These are phyloP conservation scores for Candida tetrigidarum DNA, from an alignment of 1,139 yeast genomes.

Conservation along the genomic window DNA sequence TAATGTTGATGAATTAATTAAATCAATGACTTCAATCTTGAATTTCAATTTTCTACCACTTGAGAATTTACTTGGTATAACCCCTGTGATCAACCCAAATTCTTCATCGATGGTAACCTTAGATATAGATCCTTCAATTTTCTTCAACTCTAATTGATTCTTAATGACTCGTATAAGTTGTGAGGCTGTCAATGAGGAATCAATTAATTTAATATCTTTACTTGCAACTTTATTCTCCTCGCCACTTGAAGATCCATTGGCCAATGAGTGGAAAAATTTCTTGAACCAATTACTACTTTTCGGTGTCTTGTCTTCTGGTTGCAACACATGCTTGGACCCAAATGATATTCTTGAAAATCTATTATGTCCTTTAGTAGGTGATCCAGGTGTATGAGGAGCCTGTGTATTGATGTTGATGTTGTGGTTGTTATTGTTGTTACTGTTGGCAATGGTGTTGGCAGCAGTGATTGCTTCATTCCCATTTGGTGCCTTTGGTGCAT, in stretches of 20 bases:
- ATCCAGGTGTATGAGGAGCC: constrained; percentile 2
- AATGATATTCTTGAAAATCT: constrained; percentile 31
- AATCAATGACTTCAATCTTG: constrained; percentile 47
- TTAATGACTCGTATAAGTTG: constrained; percentile 40
- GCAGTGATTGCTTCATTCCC: not conserved
- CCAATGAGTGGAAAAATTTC: constrained; percentile 35
- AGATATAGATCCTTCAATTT: constrained; percentile 54
- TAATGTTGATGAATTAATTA: constrained; percentile 49
- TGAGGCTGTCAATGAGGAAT: constrained; percentile 33
- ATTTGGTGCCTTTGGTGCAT: constrained; percentile 48
- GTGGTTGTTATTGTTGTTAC: not conserved
- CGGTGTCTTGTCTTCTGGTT: constrained; percentile 13
- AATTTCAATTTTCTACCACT: constrained; percentile 53
- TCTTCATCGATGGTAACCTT: constrained; percentile 48
- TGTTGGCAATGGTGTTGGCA: not conserved
- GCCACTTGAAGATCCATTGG: constrained; percentile 12
- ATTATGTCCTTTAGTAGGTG: constrained; percentile 22
- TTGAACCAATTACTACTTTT: constrained; percentile 39
- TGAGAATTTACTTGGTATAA: constrained; percentile 52
- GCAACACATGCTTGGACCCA: constrained; percentile 15
- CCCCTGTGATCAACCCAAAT: constrained; percentile 49
- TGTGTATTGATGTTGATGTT: not conserved
- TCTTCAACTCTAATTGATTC: constrained; percentile 50
- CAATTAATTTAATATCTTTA: constrained; percentile 35
- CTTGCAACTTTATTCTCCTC: constrained; percentile 15